Base-by-base conservation (phyloP, 2,329 filamentous ascomycete genomes). In the Venturiaceae sp. region DNA sequence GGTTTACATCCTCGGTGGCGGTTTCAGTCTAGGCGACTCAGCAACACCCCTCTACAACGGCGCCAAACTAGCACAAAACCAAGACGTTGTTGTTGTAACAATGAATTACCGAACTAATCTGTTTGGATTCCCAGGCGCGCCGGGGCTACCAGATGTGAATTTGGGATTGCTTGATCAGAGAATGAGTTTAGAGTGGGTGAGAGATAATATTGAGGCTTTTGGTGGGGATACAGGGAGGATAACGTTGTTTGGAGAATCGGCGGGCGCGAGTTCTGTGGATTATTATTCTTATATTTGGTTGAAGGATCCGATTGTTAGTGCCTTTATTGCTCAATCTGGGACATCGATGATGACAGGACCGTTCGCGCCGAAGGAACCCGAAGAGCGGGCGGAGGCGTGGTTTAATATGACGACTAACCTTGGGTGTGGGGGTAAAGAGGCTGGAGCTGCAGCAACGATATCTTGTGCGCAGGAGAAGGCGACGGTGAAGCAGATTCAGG, bases 171-270 rank as follows among this genome's bases (percentile, higher is more conserved):
- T 73, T 0, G 74, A 76, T 59, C 71, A 73, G 53, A 66, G 72
- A 26, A 57, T 71, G n/a, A 41, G 69, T 6, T 64, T 82, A 0
- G 75, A 81, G 65, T 83, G 80, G 80, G 72, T 82, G 5, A 72
- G 77, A 44, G 64, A 75, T 26, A 70, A 81, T 58, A 80, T 82
- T 58, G 66, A 13, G 30, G 13, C 11, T 13, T 54, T 26, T 26
- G 52, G 52, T 8, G 26, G 13, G 14, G 52, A 13, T 63, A 67
- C 73, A 6, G 65, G 70, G 28, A 62, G 67, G 3, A 70, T 77
- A 55, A 74, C 68, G 1, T 64, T 76, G 6, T 73, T 68, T 55
- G 80, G 81, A 2, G 83, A 83, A 63, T 82, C 78, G 4, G 81
- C 81, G 1, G 73, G 81, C 2, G 26, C 59, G n/a, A 57, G 47